phyloP scores from a whole-genome alignment of 495 filamentous ascomycete species.

The Trichoderma orchidacearum region DNA sequence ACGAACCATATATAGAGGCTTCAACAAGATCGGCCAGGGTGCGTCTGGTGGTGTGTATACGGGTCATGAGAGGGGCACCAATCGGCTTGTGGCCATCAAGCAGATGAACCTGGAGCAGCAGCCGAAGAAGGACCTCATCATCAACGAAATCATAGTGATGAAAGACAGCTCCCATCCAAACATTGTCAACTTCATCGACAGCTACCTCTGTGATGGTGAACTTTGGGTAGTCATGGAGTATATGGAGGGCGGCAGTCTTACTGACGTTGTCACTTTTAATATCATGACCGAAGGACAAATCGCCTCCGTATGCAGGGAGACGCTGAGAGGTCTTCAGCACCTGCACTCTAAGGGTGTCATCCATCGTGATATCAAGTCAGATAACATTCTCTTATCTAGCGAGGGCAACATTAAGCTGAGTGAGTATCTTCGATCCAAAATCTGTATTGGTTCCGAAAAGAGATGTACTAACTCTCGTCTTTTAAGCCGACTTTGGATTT shows the following conservation, averaged over 20 bases:
- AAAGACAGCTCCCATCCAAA: slow-evolving; percentile 97
- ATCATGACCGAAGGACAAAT: slow-evolving; percentile 98
- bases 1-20: slow-evolving; percentile 66
- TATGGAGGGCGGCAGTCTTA: slow-evolving; percentile 96
- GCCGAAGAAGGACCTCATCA: slow-evolving; percentile 96
- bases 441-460: not conserved
- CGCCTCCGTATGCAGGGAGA: slow-evolving; percentile 88
- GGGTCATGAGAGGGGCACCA: slow-evolving; percentile 70
- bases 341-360: slow-evolving; percentile 96
- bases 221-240: slow-evolving; percentile 99
- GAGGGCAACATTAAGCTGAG: slow-evolving; percentile 97
- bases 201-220: slow-evolving; percentile 76
- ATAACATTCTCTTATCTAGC: slow-evolving; percentile 89
- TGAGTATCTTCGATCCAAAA: slow-evolving; percentile 32
- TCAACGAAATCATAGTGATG: slow-evolving; percentile 98
- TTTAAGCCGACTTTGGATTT: slow-evolving; percentile 89
- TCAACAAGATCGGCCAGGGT: slow-evolving; percentile 95
- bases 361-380: slow-evolving; percentile 96
- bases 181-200: slow-evolving; percentile 98
- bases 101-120: slow-evolving; percentile 99
- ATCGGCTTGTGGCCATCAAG: slow-evolving; percentile 91
- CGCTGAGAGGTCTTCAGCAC: slow-evolving; percentile 81
- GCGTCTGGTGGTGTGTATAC: slow-evolving; percentile 94
- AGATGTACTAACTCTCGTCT: not conserved
- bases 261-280: slow-evolving; percentile 97